Evolutionary conservation across 2,329 filamentous ascomycete species (phyloP).

Genomic region (Diaporthe sp.): DNA sequence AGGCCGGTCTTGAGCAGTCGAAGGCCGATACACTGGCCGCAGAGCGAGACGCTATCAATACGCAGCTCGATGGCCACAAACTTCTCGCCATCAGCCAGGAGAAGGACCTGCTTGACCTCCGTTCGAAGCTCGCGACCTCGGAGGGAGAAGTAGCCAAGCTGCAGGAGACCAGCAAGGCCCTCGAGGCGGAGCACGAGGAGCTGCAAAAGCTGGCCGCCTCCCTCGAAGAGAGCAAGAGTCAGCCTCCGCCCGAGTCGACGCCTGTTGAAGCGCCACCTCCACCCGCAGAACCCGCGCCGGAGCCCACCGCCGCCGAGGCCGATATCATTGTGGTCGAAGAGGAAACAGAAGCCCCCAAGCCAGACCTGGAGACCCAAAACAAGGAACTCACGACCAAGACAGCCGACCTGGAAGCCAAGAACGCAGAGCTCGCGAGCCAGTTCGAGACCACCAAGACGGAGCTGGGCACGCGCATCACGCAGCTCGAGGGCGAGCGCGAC

Average conservation of each 20-base stretch:
- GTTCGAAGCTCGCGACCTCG: constrained; percentile 24
- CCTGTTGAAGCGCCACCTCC: constrained; percentile 2
- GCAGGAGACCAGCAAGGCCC: constrained; percentile 35
- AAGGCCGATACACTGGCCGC: constrained; percentile 16
- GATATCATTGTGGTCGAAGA: constrained; percentile 8
- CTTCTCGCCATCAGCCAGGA: constrained; percentile 35
- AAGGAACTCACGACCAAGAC: constrained; percentile 34
- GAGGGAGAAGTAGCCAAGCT: constrained; percentile 37
- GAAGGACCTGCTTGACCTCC: constrained; percentile 36
- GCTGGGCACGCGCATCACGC: constrained; percentile 19
- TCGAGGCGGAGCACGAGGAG: constrained; percentile 40
- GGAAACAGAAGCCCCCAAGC: not conserved
- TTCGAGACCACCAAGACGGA: constrained; percentile 16
- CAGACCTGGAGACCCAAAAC: constrained; percentile 27
- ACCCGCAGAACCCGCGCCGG: constrained; percentile 12
- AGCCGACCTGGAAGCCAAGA: constrained; percentile 34
- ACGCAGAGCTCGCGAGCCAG: constrained; percentile 33
- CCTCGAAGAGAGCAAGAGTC: constrained; percentile 9
- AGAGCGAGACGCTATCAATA: constrained; percentile 33
- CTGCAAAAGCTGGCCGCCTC: constrained; percentile 34
- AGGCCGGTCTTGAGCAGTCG: not conserved
- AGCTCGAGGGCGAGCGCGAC: constrained; percentile 25
- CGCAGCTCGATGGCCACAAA: constrained; percentile 36
- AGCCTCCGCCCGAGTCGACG: not conserved
- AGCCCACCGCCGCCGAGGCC: constrained; percentile 14